Base-by-base conservation (phyloP, 2,329 filamentous ascomycete genomes). In the Cercospora janseana region DNA sequence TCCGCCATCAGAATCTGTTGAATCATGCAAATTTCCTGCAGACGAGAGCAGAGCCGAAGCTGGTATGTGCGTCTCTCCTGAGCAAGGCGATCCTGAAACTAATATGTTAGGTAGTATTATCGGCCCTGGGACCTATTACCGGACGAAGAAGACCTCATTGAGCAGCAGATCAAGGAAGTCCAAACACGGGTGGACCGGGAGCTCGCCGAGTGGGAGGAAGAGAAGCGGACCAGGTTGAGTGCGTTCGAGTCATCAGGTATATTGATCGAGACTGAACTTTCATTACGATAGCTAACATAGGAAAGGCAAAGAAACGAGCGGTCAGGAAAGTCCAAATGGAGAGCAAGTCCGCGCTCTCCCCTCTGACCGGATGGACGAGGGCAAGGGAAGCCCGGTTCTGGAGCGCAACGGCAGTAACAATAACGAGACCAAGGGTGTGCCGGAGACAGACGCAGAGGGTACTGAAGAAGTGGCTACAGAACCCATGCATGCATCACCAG, bases 91-190 rank as follows among this genome's bases (percentile, higher is more conserved):
- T 10, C 16, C 7, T 13, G 15, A 1, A 31, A 18, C 42, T 52
- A 12, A 58, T 46, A 23, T 18, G 15, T n/a, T n/a, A 66, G 59
- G 32, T 57, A 95, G 89, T 92, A 86, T 68, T 96, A 93, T 69
- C 83, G 85, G 37, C 92, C 92, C 0, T 94, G 87, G 85, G 83
- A 89, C 60, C 75, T 87, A 49, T 82, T 81, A 24, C 68, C 74
- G 4, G 76, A 80, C 35, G 86, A 96, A 66, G 81, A 91, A 67
- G 79, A 82, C 4, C 75, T 70, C 8, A 87, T 96, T 64, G 78
- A 83, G 37, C 73, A 78, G 4, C 91, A 95, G 67, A 76, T 88
- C 21, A 75, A 78, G 38, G 80, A 85, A 45, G 80, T 79, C 12
- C 79, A 89, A 66, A 75, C 73, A 1, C 75, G 67, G 5, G 82